Percentiles rank a stretch among this genome's conserved stretches.
phyloP scores from a whole-genome alignment of 1,284 basidiomycete genomes.

The Wallemia mellicola region DNA sequence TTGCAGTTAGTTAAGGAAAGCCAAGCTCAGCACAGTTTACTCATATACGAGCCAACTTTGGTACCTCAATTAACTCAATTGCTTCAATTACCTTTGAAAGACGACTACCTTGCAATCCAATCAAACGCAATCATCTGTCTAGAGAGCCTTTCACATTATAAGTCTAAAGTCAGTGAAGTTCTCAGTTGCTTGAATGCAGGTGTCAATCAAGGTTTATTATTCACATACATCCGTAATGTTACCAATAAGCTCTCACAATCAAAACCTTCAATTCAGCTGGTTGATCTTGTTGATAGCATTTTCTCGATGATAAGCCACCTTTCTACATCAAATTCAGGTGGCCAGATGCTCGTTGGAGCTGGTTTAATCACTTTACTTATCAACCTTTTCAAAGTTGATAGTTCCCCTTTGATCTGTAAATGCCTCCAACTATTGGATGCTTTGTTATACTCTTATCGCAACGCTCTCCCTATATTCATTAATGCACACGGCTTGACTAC shows the following conservation, averaged over 20 bases:
- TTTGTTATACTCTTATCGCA: slow-evolving; percentile 61
- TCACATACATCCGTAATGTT: slow-evolving; percentile 13
- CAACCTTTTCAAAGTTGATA: slow-evolving; percentile 49
- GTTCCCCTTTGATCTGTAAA: slow-evolving; percentile 26
- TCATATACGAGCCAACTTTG: slow-evolving; percentile 79
- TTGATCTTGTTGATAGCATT: slow-evolving; percentile 52
- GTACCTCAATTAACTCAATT: slow-evolving; percentile 66
- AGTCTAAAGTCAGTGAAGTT: slow-evolving; percentile 54
- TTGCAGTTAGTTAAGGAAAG: slow-evolving; percentile 43
- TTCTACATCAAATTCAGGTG: slow-evolving; percentile 49
- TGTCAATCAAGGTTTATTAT: slow-evolving; percentile 79
- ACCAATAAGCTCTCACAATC: background rate
- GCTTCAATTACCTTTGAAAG: slow-evolving; percentile 16
- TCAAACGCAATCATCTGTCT: slow-evolving; percentile 60
- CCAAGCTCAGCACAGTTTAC: slow-evolving; percentile 47
- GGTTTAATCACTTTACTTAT: slow-evolving; percentile 69
- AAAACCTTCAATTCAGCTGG: slow-evolving; percentile 1
- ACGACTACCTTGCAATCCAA: slow-evolving; percentile 29
- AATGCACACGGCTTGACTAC: slow-evolving; percentile 56
- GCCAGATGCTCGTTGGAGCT: slow-evolving; percentile 88
- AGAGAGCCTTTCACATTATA: slow-evolving; percentile 64
- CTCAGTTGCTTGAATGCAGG: slow-evolving; percentile 73
- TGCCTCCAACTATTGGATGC: slow-evolving; percentile 45
- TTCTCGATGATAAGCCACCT: slow-evolving; percentile 66
- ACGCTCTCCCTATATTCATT: slow-evolving; percentile 64